Conservation (phyloP, 2,329 filamentous ascomycete species). For the Fusarium bulbicola region DNA sequence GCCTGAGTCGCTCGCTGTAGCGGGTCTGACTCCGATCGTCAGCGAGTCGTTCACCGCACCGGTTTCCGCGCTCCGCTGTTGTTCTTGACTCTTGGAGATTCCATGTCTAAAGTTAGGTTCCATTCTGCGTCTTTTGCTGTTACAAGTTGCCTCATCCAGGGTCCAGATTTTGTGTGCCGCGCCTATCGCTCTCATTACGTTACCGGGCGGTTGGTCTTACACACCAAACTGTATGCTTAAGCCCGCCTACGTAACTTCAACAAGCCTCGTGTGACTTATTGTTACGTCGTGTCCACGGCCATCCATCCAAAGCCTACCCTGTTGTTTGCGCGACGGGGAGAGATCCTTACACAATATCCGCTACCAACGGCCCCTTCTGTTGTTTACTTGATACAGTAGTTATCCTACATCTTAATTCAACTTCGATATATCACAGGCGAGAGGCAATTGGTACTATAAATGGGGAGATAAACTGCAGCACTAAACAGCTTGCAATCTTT, state of each 20-base stretch:
- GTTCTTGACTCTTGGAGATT: slow-evolving; percentile 9
- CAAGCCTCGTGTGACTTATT: slow-evolving; percentile 6
- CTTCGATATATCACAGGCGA: not conserved
- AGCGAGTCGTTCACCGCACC: slow-evolving; percentile 26
- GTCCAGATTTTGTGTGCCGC: slow-evolving; percentile 12
- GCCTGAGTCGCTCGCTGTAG: slow-evolving; percentile 11
- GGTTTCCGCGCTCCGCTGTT: not conserved
- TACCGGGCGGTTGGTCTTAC: not conserved
- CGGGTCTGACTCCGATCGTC: slow-evolving; percentile 10
- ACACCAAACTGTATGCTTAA: slow-evolving; percentile 17
- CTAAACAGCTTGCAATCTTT: slow-evolving; percentile 19
- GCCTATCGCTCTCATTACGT: slow-evolving; percentile 25
- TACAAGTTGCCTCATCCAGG: slow-evolving; percentile 5
- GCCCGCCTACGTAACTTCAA: slow-evolving; percentile 10
- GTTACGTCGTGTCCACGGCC: not conserved
- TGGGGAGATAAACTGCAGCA: not conserved
- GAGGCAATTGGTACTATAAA: not conserved
- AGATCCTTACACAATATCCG: slow-evolving; percentile 12
- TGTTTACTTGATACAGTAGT: slow-evolving; percentile 8
- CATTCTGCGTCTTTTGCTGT: not conserved
- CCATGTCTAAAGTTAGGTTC: not conserved
- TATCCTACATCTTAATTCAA: slow-evolving; percentile 16
- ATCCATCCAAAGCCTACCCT: not conserved
- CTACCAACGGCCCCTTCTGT: not conserved
- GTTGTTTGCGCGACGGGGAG: not conserved